These are phyloP conservation scores for Crithidia sp. DNA, from an alignment of 208 protist species.

Conservation along the genomic window DNA sequence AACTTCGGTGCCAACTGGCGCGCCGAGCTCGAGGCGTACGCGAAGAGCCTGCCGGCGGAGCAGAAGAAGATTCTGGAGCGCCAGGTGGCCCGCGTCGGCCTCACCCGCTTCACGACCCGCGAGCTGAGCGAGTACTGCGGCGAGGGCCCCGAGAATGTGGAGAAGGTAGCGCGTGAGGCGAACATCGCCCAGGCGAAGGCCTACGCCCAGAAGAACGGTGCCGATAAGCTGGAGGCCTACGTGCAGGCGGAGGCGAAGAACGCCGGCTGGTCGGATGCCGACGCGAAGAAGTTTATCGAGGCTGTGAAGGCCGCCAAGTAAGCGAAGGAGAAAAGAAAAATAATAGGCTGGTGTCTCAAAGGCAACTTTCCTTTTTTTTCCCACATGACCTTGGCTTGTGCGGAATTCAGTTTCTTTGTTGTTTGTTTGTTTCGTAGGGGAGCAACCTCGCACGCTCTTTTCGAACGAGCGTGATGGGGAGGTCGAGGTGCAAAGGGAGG, in stretches of 20 bases:
- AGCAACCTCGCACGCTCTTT: too few relatives aligned
- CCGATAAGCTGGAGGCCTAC: constrained; percentile 76
- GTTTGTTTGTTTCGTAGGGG: too few relatives aligned
- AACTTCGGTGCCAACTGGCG: constrained; percentile 89
- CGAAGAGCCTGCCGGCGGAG: constrained; percentile 69
- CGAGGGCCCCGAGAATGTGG: constrained; percentile 74
- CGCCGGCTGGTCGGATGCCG: constrained; percentile 82
- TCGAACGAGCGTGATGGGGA: too few relatives aligned
- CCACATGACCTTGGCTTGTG: too few relatives aligned
- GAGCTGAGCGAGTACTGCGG: constrained; percentile 84
- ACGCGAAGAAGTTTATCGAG: constrained; percentile 82
- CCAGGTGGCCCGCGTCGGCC: constrained; percentile 71
- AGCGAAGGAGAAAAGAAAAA: not conserved
- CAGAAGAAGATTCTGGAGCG: constrained; percentile 76
- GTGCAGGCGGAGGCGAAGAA: constrained; percentile 82
- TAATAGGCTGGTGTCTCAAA: not conserved
- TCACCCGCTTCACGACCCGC: constrained; percentile 90
- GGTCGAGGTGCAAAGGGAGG: too few relatives aligned
- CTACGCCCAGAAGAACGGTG: constrained; percentile 68
- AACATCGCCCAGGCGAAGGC: constrained; percentile 81
- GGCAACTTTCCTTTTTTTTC: constrained; percentile 4
- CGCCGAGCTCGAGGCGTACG: constrained; percentile 72
- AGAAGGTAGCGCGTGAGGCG: constrained; percentile 66
- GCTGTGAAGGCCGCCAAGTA: constrained; percentile 83
- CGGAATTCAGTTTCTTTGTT: too few relatives aligned